A percentile compares a stretch with the other conserved stretches of the same genome.
Conservation (phyloP, 2,329 filamentous ascomycete genomes). For the Verticillium dahliae region DNA sequence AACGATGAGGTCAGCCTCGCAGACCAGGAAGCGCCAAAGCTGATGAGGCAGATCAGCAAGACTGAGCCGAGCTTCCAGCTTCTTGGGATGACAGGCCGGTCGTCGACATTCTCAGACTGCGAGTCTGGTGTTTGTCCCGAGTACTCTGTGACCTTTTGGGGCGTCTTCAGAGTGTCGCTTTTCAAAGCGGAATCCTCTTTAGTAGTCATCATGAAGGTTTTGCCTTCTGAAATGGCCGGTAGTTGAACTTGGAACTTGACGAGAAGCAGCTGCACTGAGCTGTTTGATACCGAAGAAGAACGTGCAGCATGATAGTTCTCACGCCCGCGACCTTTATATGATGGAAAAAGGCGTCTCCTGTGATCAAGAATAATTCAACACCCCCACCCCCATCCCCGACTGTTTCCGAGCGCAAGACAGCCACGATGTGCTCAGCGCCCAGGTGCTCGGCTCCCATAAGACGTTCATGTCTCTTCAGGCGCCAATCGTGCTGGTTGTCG, state of each 20-base stretch:
- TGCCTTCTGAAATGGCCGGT: not conserved
- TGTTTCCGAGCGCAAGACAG: not conserved
- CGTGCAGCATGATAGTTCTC: not conserved
- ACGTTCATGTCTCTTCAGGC: not conserved
- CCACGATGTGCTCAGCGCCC: not conserved
- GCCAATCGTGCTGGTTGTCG: not conserved
- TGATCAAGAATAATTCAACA: not conserved
- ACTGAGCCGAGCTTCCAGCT: constrained; percentile 27
- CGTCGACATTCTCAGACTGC: not conserved
- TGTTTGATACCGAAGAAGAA: not conserved
- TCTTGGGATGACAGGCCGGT: not conserved
- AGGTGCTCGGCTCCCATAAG: not conserved
- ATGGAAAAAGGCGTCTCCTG: not conserved
- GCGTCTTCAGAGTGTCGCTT: not conserved
- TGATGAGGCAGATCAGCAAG: constrained; percentile 44
- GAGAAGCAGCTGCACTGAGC: no score
- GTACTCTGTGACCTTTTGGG: not conserved
- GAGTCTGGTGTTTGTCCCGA: not conserved
- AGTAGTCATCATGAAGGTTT: not conserved
- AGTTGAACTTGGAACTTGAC: not conserved
- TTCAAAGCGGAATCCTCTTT: not conserved
- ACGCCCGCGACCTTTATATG: not conserved
- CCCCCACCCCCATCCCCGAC: not conserved
- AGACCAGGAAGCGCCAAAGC: constrained; percentile 55
- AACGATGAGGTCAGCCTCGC: constrained; percentile 52